phyloP scores from a whole-genome alignment of 2,329 filamentous ascomycete species.

The Colletotrichum australisinense region DNA sequence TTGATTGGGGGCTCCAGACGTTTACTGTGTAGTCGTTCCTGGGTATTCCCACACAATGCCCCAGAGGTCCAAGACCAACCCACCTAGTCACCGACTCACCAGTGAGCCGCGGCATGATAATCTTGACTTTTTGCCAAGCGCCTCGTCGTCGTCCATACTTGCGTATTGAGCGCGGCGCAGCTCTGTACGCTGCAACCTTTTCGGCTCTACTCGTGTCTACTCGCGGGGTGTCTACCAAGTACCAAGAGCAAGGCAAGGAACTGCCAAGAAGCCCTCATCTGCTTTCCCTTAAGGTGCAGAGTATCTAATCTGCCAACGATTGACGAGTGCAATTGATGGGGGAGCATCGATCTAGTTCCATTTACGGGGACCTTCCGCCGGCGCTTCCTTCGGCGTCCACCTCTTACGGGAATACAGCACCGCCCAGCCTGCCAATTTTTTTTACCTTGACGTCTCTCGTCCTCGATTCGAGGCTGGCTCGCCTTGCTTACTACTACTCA shows the following conservation, averaged over 20 bases:
- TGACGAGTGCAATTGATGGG: background rate
- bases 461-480: background rate
- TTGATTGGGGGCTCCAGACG: constrained; percentile 11
- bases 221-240: background rate
- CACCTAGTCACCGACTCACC: background rate
- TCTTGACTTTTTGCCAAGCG: constrained; percentile 32
- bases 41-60: background rate
- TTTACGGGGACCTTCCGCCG: background rate
- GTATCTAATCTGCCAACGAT: background rate
- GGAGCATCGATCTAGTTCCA: background rate
- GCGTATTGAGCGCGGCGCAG: constrained; percentile 30
- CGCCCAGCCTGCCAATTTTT: background rate
- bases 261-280: background rate
- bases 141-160: constrained; percentile 15
- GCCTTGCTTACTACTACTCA: background rate
- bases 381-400: constrained; percentile 8
- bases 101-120: background rate
- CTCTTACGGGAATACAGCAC: constrained; percentile 13
- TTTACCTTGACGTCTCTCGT: background rate
- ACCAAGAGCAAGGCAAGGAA: background rate
- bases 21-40: background rate
- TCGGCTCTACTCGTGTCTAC: background rate
- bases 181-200: constrained; percentile 12
- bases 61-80: too few species aligned
- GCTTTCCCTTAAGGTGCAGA: background rate